phyloP scores from a whole-genome alignment of 2,329 filamentous ascomycete species.

The Beauveria varroae region DNA sequence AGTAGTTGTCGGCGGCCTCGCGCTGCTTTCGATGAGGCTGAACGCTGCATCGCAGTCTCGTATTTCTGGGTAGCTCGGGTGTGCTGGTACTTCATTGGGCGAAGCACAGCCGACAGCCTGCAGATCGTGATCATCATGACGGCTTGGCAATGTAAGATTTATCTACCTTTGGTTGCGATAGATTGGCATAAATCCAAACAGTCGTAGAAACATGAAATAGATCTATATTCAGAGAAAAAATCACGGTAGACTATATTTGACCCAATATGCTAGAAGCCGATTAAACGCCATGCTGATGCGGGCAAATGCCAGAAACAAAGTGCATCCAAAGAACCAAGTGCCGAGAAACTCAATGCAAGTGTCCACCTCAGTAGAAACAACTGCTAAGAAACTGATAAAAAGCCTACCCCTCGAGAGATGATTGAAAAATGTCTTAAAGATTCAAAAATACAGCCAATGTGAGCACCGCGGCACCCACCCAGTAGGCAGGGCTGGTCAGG shows the following conservation, averaged over 20 bases:
- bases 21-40: not conserved
- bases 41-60: not conserved
- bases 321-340: not conserved
- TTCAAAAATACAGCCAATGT: conserved; percentile 16
- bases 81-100: not conserved
- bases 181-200: not conserved
- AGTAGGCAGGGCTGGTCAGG: conserved; percentile 12
- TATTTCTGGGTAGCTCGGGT: not conserved
- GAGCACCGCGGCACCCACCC: conserved; percentile 14
- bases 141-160: not conserved
- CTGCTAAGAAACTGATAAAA: no score
- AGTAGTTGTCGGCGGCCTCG: conserved; percentile 4
- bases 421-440: not conserved
- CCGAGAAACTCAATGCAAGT: not conserved
- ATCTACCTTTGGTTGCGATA: not conserved
- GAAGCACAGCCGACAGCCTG: not conserved
- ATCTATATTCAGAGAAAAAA: not conserved
- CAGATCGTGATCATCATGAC: not conserved
- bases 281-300: conserved; percentile 7
- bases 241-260: not conserved
- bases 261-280: not conserved
- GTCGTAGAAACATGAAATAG: not conserved
- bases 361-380: no score
- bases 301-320: not conserved
- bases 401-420: no score